Evolutionary conservation across 208 protist genomes (phyloP).

Genomic region (Trypanosomatidae sp.): DNA sequence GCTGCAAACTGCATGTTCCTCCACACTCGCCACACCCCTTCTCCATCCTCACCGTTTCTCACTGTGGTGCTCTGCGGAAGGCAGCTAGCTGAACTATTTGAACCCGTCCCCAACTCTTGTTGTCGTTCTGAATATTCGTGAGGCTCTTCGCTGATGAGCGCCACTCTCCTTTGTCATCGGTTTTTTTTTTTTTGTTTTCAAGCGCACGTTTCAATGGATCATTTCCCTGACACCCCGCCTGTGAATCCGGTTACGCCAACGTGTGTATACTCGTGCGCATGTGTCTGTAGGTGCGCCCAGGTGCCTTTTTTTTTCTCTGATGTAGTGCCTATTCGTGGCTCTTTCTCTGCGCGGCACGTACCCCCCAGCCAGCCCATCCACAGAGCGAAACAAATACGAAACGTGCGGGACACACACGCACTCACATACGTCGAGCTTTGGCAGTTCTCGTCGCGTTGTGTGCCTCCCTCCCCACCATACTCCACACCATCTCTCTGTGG

Average conservation of each 20-base stretch:
- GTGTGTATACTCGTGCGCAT: no score
- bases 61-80: no score
- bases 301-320: not conserved
- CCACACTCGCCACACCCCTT: no score
- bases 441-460: not conserved
- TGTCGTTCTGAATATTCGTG: not conserved
- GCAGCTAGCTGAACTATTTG: no score
- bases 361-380: not conserved
- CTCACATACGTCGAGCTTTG: not conserved
- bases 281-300: no score
- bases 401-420: not conserved
- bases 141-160: no score
- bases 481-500: no score
- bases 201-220: not conserved
- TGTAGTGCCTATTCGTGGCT: not conserved
- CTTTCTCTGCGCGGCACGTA: not conserved
- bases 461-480: no score
- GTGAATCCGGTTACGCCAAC: no score
- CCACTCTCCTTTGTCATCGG: not conserved
- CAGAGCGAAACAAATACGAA: not conserved
- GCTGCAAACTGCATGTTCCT: no score
- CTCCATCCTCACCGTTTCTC: no score
- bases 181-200: conserved; percentile 1
- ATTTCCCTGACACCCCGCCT: no score
- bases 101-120: not conserved